Conservation (phyloP, 345 rosid species). For the Zanthoxylum bungeanum region DNA sequence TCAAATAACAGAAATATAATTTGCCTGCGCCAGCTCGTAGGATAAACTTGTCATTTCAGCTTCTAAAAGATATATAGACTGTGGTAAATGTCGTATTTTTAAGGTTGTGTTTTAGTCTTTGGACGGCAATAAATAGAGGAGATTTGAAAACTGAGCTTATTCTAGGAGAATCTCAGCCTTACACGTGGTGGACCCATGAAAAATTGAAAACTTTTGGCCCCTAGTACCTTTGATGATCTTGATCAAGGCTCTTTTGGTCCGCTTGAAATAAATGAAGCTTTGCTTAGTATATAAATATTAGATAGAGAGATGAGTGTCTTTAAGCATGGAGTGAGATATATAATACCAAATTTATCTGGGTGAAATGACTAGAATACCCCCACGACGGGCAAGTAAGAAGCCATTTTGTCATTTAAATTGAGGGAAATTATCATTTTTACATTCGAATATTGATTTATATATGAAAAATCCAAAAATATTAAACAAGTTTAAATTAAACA, state of each 20-base stretch:
- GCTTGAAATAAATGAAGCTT: neutral
- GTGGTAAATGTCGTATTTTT: neutral
- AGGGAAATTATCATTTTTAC: no score
- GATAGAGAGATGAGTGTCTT: no score
- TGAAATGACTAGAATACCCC: neutral
- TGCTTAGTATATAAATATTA: no score
- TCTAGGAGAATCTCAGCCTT: neutral
- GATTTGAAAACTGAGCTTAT: neutral
- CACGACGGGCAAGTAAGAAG: neutral
- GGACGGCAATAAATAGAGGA: neutral
- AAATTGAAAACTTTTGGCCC: neutral
- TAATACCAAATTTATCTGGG: neutral
- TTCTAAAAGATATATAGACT: neutral
- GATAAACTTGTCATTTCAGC: neutral
- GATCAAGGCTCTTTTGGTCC: neutral
- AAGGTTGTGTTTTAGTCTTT: neutral
- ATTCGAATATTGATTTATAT: no score
- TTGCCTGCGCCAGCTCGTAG: no score
- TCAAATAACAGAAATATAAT: no score
- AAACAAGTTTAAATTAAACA: no score
- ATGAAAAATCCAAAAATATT: no score
- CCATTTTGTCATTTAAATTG: neutral
- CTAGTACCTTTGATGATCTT: neutral
- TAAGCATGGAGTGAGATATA: rapidly evolving
- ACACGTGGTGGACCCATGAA: neutral